Evolutionary conservation across 2,329 filamentous ascomycete genomes (phyloP).

Genomic region (Thelonectria discophora): DNA sequence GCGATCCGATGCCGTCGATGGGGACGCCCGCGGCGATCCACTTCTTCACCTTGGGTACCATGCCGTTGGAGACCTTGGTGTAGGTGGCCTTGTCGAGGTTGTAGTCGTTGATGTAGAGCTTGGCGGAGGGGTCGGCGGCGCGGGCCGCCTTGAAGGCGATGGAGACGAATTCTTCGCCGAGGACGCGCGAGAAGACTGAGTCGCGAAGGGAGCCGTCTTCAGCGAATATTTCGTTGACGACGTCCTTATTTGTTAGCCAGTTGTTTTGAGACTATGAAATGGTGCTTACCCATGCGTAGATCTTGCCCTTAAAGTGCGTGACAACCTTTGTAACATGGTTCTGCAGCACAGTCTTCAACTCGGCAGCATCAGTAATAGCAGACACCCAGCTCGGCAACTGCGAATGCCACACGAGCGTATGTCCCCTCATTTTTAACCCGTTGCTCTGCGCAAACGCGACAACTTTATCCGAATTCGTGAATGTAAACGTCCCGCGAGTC

Average conservation of each 20-base stretch:
- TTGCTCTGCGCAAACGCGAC: slow-evolving; percentile 66
- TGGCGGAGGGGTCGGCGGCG: slow-evolving; percentile 70
- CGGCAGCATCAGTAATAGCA: slow-evolving; percentile 59
- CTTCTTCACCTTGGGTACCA: slow-evolving; percentile 68
- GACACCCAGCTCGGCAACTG: slow-evolving; percentile 69
- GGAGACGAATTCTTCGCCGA: slow-evolving; percentile 74
- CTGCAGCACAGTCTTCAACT: slow-evolving; percentile 64
- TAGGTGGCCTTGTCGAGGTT: slow-evolving; percentile 70
- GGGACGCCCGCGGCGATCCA: slow-evolving; percentile 67
- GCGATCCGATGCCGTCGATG: slow-evolving; percentile 65
- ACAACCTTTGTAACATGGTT: slow-evolving; percentile 68
- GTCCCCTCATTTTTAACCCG: slow-evolving; percentile 68
- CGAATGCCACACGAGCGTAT: slow-evolving; percentile 73
- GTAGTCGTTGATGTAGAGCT: slow-evolving; percentile 81
- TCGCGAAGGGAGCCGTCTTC: slow-evolving; percentile 67
- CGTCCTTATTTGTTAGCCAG: slow-evolving; percentile 51
- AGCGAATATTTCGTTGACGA: slow-evolving; percentile 72
- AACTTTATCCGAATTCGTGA: slow-evolving; percentile 66
- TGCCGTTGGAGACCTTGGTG: slow-evolving; percentile 67
- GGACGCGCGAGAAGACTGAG: slow-evolving; percentile 71
- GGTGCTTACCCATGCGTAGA: slow-evolving; percentile 60
- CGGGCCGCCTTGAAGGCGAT: slow-evolving; percentile 76
- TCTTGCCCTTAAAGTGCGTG: slow-evolving; percentile 69
- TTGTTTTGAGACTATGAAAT: not conserved
- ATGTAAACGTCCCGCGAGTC: slow-evolving; percentile 62